A percentile compares a stretch with the other conserved stretches of the same genome.
These are phyloP conservation scores for Candida neerlandica DNA, from an alignment of 1,139 yeast species.

Conservation along the genomic window DNA sequence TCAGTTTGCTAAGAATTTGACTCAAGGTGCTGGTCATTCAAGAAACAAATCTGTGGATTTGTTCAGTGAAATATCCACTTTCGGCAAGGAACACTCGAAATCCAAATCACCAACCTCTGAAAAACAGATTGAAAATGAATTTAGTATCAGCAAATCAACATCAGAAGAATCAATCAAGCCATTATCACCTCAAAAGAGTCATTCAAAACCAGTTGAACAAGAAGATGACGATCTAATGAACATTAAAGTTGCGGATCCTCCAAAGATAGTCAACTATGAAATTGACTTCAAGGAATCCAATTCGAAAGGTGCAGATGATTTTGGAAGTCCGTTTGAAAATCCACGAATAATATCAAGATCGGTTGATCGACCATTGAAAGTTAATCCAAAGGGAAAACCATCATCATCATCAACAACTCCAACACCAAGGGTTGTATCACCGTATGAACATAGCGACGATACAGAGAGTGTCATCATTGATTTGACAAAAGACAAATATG, in stretches of 20 bases:
- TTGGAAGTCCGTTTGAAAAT: slow-evolving; percentile 8
- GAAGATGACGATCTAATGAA: slow-evolving; percentile 18
- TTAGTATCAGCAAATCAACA: neutral
- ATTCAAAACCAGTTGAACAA: neutral
- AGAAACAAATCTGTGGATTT: slow-evolving; percentile 19
- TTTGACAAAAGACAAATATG: slow-evolving; percentile 44
- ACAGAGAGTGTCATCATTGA: slow-evolving; percentile 45
- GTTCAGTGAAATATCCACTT: slow-evolving; percentile 1
- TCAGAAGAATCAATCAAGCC: slow-evolving; percentile 3
- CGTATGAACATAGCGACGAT: slow-evolving; percentile 19
- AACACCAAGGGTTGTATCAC: neutral
- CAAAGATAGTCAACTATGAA: slow-evolving; percentile 37
- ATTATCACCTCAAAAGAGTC: neutral
- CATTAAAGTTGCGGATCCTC: slow-evolving; percentile 43
- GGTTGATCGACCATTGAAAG: neutral
- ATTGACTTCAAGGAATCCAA: slow-evolving; percentile 45
- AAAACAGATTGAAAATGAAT: neutral
- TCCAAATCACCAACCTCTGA: slow-evolving; percentile 5
- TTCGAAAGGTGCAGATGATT: slow-evolving; percentile 17
- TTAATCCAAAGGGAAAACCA: neutral
- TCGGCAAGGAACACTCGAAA: slow-evolving; percentile 3
- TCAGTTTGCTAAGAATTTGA: neutral
- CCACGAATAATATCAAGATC: slow-evolving; percentile 3
- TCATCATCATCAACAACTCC: neutral
- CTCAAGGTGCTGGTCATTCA: slow-evolving; percentile 9